Conservation (phyloP, 345 rosid species). For the Pugionium dolabratum region DNA sequence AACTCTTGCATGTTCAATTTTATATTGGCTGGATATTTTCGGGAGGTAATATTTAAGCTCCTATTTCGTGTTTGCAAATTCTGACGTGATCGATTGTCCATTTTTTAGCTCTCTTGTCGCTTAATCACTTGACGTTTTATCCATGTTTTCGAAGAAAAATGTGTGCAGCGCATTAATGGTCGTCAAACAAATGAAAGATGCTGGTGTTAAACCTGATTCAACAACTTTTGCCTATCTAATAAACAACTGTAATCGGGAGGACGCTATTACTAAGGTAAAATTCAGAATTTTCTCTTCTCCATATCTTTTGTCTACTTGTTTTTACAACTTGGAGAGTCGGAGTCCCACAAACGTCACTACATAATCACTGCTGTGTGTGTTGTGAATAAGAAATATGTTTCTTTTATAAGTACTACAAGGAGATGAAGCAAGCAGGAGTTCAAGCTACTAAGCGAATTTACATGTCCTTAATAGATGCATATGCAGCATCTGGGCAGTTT, state of each 20-base stretch:
- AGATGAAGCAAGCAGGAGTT: conserved; percentile 48
- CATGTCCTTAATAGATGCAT: conserved; percentile 75
- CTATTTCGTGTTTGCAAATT: conserved; percentile 12
- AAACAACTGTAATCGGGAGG: conserved; percentile 53
- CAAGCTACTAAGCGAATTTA: conserved; percentile 53
- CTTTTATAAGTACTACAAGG: conserved; percentile 54
- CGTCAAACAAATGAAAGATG: conserved; percentile 68
- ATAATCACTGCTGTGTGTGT: neutral
- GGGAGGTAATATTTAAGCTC: conserved; percentile 53
- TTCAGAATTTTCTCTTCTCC: conserved; percentile 12
- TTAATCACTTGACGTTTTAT: conserved; percentile 12
- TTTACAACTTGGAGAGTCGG: neutral
- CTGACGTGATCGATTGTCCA: neutral
- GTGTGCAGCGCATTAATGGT: conserved; percentile 52
- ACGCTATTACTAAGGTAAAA: conserved; percentile 67
- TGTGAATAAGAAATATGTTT: conserved; percentile 14
- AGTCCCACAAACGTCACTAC: conserved; percentile 44
- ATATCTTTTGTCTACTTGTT: neutral
- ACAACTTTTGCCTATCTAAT: conserved; percentile 67
- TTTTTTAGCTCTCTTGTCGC: conserved; percentile 1
- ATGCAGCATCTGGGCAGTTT: conserved; percentile 63
- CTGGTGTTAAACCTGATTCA: conserved; percentile 66
- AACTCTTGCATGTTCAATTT: conserved; percentile 68
- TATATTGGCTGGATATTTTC: conserved; percentile 76
- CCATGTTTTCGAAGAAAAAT: conserved; percentile 58